Conservation (phyloP, 208 protist species). For the Wallacemonas sp. region DNA sequence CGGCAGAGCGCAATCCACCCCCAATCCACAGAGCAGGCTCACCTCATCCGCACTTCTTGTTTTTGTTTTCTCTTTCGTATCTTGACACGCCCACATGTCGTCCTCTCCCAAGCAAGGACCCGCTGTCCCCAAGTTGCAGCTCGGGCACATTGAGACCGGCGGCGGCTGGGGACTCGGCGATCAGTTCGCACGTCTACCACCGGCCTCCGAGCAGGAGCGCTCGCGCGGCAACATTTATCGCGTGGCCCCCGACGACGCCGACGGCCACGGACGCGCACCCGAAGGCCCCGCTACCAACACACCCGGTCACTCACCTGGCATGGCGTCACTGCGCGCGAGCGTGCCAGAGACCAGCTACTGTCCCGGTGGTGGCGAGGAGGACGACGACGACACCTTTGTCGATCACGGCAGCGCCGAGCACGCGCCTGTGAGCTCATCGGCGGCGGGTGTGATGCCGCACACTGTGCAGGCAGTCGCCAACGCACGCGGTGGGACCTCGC, state of each 20-base stretch:
- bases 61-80: no score
- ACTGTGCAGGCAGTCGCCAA: neutral
- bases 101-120: neutral
- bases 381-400: constrained; percentile 89
- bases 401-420: constrained; percentile 72
- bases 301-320: neutral
- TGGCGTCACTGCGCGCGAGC: neutral
- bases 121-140: constrained; percentile 38
- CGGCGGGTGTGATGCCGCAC: neutral
- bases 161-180: constrained; percentile 78
- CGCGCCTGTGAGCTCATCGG: neutral
- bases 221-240: constrained; percentile 30
- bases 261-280: neutral
- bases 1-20: no score
- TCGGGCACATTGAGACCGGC: constrained; percentile 51
- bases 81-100: neutral
- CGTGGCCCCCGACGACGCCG: constrained; percentile 17
- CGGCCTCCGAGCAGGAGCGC: constrained; percentile 50
- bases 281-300: neutral
- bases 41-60: no score
- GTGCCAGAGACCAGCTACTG: constrained; percentile 55
- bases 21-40: neutral
- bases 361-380: constrained; percentile 32
- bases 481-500: neutral
- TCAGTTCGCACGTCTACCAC: constrained; percentile 53